phyloP scores from a whole-genome alignment of 2,329 filamentous ascomycete species.

The Dactylellina cionopaga region DNA sequence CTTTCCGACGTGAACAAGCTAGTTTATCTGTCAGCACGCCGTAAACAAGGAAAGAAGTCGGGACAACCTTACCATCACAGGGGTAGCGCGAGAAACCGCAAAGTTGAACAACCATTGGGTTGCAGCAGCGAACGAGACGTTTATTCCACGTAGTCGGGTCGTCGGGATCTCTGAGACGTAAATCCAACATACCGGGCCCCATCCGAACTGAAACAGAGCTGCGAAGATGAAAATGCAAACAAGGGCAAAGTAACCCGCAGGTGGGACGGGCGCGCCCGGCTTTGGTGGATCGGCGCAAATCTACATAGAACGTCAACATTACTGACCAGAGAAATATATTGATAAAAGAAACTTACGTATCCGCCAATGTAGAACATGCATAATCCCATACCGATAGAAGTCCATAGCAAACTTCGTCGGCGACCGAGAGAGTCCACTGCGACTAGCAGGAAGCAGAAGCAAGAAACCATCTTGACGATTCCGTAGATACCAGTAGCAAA shows the following conservation, averaged over 20 bases:
- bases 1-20: constrained; percentile 61
- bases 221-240: constrained; percentile 79
- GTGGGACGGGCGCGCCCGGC: constrained; percentile 67
- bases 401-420: constrained; percentile 71
- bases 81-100: constrained; percentile 73
- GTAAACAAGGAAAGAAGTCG: background rate
- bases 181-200: constrained; percentile 79
- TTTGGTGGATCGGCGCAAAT: constrained; percentile 71
- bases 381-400: constrained; percentile 70
- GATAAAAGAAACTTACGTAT: constrained; percentile 61
- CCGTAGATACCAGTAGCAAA: constrained; percentile 80
- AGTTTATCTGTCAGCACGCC: background rate
- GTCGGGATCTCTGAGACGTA: constrained; percentile 77
- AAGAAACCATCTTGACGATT: constrained; percentile 74
- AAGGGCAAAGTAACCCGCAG: constrained; percentile 75
- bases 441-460: constrained; percentile 72
- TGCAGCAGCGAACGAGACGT: constrained; percentile 74
- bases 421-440: constrained; percentile 76
- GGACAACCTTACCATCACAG: constrained; percentile 71
- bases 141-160: constrained; percentile 72
- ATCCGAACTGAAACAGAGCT: constrained; percentile 74
- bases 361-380: constrained; percentile 78
- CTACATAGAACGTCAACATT: background rate
- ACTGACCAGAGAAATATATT: background rate
- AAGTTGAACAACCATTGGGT: constrained; percentile 81